Evolutionary conservation across 352 stramenopile species (phyloP), one percentile per base, ranked within the genome.

Genomic region (Phytopythium ostracodes): DNA sequence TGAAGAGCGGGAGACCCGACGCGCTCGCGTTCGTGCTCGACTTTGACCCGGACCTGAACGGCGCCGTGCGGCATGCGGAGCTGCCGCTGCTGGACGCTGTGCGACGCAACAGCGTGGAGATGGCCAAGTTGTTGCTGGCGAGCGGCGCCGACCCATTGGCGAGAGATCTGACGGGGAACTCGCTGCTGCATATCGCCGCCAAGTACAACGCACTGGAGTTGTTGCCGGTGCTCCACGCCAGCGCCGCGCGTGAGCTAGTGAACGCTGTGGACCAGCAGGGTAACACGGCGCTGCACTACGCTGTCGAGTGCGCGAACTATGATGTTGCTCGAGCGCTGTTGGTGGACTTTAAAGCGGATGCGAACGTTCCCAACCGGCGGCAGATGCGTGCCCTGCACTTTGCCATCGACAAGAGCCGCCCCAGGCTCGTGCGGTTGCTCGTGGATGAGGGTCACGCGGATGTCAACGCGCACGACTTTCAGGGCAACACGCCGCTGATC

Each of bases 201-300:
- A 76, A 76, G 49, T 76, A 76, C 54, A 25, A 57, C 12, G 58
- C 63, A 0, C 38, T 42, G 62, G 15, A 57, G 3, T 62, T 70
- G 11, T 35, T 75, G 54, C 12, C 58, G 1, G 58, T 72, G 62
- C 59, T 75, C 24, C 55, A 57, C 29, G 43, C 42, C 1, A 64
- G 49, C 44, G 66, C 65, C 36, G 58, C 60, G 11, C 42, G 61
- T 1, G 70, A 67, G 38, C 63, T 73, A 10, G 60, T 76, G 40
- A 69, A 76, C 53, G 54, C 60, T 6, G 27, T 33, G 22, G 70
- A 76, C 46, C 60, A 68, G 38, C 58, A 72, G 31, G 63, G 61
- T 33, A 76, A 76, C 51, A 72, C 70, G 15, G 70, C 70, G 54
- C 53, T 76, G 63, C 63, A 76, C 40, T 76, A 76, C 22, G 70